phyloP scores from a whole-genome alignment of 2,329 filamentous ascomycete genomes.

The Tricladium varicosporioides region DNA sequence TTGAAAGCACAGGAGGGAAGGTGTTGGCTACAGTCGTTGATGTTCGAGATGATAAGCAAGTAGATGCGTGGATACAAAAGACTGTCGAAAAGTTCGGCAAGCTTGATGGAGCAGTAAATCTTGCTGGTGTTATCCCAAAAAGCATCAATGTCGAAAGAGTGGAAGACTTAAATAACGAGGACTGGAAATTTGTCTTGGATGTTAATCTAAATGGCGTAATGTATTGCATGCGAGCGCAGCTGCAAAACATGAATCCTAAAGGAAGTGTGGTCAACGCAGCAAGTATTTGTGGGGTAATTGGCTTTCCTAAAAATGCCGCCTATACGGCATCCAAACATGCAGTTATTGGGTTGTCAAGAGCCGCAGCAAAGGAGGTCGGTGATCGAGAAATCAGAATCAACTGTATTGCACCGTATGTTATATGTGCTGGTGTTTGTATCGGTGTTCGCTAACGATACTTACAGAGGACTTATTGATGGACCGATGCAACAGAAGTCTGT shows the following conservation, averaged over 20 bases:
- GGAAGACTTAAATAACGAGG: conserved; percentile 33
- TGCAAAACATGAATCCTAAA: conserved; percentile 42
- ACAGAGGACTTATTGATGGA: not conserved
- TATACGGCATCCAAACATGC: conserved; percentile 31
- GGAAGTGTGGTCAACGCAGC: conserved; percentile 58
- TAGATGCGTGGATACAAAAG: conserved; percentile 35
- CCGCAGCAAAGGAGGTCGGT: conserved; percentile 18
- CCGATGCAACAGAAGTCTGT: not conserved
- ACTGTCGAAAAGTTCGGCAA: conserved; percentile 35
- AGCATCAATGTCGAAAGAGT: not conserved
- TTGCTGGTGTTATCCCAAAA: conserved; percentile 36
- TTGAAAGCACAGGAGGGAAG: conserved; percentile 7
- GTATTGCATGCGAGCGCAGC: conserved; percentile 42
- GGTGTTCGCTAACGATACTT: not conserved
- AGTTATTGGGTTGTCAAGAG: conserved; percentile 24
- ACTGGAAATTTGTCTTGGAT: conserved; percentile 42
- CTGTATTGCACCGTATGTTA: conserved; percentile 15
- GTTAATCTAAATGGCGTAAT: conserved; percentile 49
- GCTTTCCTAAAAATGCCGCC: conserved; percentile 2
- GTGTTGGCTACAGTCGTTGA: conserved; percentile 4
- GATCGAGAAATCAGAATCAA: conserved; percentile 13
- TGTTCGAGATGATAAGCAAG: conserved; percentile 11
- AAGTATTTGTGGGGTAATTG: conserved; percentile 38
- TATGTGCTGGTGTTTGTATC: conserved; percentile 13
- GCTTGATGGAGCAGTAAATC: conserved; percentile 40